Evolutionary conservation across 495 filamentous ascomycete species (phyloP).

Genomic region (Trichoderma asperelloides): DNA sequence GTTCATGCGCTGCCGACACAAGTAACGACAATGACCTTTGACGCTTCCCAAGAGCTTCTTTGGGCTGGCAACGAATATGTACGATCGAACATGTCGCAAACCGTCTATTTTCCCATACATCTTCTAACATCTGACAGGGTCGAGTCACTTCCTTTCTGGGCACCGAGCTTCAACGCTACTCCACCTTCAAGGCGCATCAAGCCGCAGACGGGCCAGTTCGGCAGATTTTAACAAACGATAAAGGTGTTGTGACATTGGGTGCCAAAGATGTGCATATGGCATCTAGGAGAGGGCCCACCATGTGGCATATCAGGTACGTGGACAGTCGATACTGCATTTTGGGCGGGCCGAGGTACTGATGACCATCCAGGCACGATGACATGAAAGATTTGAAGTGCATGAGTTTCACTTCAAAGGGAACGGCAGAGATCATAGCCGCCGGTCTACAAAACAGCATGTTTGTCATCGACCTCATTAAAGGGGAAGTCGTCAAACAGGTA

Average conservation of each 20-base stretch:
- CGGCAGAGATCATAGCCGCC: constrained; percentile 73
- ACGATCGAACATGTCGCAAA: constrained; percentile 22
- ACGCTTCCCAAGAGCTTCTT: constrained; percentile 76
- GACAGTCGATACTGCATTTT: background rate
- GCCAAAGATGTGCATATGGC: constrained; percentile 78
- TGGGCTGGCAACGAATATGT: constrained; percentile 91
- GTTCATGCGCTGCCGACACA: constrained; percentile 53
- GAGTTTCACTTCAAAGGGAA: constrained; percentile 82
- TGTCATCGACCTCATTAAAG: constrained; percentile 80
- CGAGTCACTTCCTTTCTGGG: constrained; percentile 79
- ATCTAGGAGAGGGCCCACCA: constrained; percentile 62
- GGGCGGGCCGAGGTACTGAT: background rate
- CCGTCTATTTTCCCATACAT: background rate
- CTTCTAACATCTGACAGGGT: constrained; percentile 43
- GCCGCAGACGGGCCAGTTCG: constrained; percentile 60
- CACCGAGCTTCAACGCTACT: constrained; percentile 59
- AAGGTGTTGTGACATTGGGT: constrained; percentile 73
- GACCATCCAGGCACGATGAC: constrained; percentile 46
- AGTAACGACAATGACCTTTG: constrained; percentile 71
- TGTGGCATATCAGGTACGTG: constrained; percentile 72
- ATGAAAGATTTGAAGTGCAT: constrained; percentile 85
- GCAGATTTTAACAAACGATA: constrained; percentile 79
- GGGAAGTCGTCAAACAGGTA: constrained; percentile 62
- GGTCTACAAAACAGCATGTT: constrained; percentile 84
- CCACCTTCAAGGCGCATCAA: constrained; percentile 65